Conservation (phyloP, 306 rosid genomes). For the Vigna unguiculata region DNA sequence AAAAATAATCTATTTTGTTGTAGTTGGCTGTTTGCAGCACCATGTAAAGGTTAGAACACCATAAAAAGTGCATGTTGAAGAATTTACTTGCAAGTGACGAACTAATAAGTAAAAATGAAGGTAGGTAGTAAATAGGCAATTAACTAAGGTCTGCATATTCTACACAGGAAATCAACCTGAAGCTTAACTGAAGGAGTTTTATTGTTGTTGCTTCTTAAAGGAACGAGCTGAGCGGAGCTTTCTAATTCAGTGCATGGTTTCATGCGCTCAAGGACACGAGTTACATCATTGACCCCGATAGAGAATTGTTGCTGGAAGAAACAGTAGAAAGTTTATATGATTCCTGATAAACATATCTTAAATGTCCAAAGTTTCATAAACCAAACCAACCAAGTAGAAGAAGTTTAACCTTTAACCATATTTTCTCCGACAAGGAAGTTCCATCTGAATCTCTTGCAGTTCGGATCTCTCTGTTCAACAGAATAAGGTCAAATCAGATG, state of each 20-base stretch:
- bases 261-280: conserved; percentile 87
- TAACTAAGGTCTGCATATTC: not conserved
- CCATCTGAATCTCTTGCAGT: conserved; percentile 58
- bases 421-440: conserved; percentile 69
- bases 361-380: not conserved
- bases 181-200: conserved; percentile 55
- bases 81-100: not conserved
- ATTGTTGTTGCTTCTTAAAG: conserved; percentile 43
- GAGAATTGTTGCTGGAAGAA: conserved; percentile 75
- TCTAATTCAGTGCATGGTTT: conserved; percentile 49
- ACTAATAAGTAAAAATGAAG: not conserved
- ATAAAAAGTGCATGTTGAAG: not conserved
- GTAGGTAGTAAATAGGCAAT: not conserved
- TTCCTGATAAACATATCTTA: not conserved
- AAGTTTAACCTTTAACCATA: conserved; percentile 76
- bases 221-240: conserved; percentile 31
- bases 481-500: conserved; percentile 8
- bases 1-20: too few relatives aligned
- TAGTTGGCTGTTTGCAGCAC: not conserved
- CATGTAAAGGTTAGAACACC: not conserved
- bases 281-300: conserved; percentile 85
- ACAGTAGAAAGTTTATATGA: conserved; percentile 18
- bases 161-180: conserved; percentile 56
- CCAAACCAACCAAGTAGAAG: conserved; percentile 24
- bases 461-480: conserved; percentile 60